phyloP scores from a whole-genome alignment of 257 asterid genomes.

The Nyctanthes arbortristis region DNA sequence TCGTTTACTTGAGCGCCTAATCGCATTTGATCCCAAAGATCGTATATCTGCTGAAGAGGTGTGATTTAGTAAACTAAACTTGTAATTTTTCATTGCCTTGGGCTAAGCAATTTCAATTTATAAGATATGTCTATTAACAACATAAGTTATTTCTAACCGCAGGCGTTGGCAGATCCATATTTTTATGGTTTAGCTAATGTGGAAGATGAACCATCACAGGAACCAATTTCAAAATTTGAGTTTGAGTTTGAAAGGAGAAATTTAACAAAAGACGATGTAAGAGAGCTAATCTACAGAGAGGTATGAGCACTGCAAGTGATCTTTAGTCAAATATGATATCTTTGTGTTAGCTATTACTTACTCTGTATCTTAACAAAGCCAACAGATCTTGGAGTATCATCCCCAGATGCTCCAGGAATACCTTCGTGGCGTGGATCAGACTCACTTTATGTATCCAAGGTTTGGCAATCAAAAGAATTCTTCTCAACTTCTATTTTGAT shows the following conservation, averaged over 20 bases:
- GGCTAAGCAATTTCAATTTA: neutral
- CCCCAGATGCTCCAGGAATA: slow-evolving; percentile 99
- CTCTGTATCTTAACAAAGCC: slow-evolving; percentile 39
- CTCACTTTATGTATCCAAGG: slow-evolving; percentile 99
- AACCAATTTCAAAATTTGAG: slow-evolving; percentile 82
- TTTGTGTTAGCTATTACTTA: slow-evolving; percentile 40
- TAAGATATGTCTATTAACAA: slow-evolving; percentile 19
- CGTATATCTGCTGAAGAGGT: slow-evolving; percentile 93
- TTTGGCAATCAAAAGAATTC: slow-evolving; percentile 40
- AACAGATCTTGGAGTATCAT: slow-evolving; percentile 99
- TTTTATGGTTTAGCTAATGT: slow-evolving; percentile 74
- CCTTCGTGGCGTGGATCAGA: slow-evolving; percentile 81
- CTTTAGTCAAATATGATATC: slow-evolving; percentile 22
- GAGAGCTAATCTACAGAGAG: slow-evolving; percentile 92
- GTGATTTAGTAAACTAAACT: slow-evolving; percentile 22
- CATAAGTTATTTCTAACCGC: slow-evolving; percentile 23
- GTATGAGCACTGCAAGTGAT: slow-evolving; percentile 38
- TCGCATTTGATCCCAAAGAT: slow-evolving; percentile 93
- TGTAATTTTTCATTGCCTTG: neutral
- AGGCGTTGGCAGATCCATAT: slow-evolving; percentile 92
- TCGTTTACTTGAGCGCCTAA: slow-evolving; percentile 71
- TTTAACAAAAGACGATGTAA: slow-evolving; percentile 67
- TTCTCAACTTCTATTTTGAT: slow-evolving; percentile 25
- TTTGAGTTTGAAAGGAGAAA: slow-evolving; percentile 90
- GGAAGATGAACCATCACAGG: slow-evolving; percentile 87